A percentile compares a stretch with the other conserved stretches of the same genome.
Evolutionary conservation across 140 eudicot species (phyloP).

Genomic region (Bidens hawaiensis): DNA sequence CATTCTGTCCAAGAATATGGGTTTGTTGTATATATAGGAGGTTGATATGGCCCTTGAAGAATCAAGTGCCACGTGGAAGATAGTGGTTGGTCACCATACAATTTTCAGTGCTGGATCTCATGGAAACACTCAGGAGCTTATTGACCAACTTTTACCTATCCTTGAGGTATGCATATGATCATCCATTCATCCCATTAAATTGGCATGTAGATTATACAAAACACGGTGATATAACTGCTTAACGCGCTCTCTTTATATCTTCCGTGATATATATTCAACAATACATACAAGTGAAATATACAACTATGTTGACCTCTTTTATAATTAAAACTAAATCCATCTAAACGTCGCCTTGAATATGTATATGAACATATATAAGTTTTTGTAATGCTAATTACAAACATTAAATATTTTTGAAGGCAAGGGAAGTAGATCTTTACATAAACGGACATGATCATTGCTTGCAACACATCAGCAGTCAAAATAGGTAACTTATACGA

Average conservation of each 20-base stretch:
- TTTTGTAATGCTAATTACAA: not conserved
- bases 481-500: constrained; percentile 34
- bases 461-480: constrained; percentile 53
- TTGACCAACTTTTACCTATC: constrained; percentile 55
- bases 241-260: no score
- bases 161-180: constrained; percentile 41
- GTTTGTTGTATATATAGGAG: constrained; percentile 39
- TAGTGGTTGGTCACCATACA: constrained; percentile 76
- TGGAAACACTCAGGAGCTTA: constrained; percentile 64
- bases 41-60: constrained; percentile 46
- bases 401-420: constrained; percentile 10
- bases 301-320: no score
- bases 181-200: not conserved
- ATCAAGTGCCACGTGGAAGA: constrained; percentile 65
- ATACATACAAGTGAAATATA: no score
- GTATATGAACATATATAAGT: not conserved
- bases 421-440: constrained; percentile 59
- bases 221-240: not conserved
- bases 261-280: no score
- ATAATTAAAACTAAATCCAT: no score
- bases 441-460: constrained; percentile 87
- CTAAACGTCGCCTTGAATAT: no score
- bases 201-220: not conserved
- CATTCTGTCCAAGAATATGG: no score
- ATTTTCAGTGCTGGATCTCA: constrained; percentile 64